Percentiles rank a stretch among this genome's conserved stretches.
Evolutionary conservation across 805 yeast genomes (phyloP).

Genomic region (Sugiyamaella lignohabitans): DNA sequence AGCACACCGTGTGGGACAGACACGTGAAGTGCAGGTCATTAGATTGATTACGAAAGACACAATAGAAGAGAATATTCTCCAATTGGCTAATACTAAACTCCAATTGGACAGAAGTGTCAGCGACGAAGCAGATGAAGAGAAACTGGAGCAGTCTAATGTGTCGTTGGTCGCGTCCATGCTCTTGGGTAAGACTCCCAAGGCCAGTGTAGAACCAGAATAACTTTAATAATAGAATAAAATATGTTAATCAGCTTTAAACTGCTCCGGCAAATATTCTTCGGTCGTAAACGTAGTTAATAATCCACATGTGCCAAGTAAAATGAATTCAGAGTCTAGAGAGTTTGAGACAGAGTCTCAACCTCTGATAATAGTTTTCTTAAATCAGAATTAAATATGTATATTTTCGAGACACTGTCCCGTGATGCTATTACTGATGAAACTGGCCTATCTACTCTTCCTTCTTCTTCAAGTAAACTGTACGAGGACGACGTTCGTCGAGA

Average conservation of each 20-base stretch:
- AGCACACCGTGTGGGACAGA: conserved; percentile 96
- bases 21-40: conserved; percentile 70
- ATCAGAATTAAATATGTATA: too few relatives aligned
- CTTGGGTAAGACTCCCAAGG: conserved; percentile 23
- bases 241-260: too few relatives aligned
- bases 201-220: too few relatives aligned
- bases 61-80: conserved; percentile 83
- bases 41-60: conserved; percentile 67
- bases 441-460: neutral
- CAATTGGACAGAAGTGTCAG: conserved; percentile 60
- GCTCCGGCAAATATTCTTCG: too few relatives aligned
- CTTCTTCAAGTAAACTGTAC: conserved; percentile 7
- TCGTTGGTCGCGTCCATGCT: conserved; percentile 33
- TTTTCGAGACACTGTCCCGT: too few relatives aligned
- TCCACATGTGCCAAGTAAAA: too few relatives aligned
- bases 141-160: conserved; percentile 33
- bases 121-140: conserved; percentile 32
- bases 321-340: too few relatives aligned
- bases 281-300: too few relatives aligned
- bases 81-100: conserved; percentile 81
- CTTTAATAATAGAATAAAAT: too few relatives aligned
- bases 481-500: conserved; percentile 28
- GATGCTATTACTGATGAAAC: neutral
- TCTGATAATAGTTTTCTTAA: too few relatives aligned
- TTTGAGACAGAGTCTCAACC: too few relatives aligned